Conservation (phyloP, 345 rosid genomes). For the Trapa incisa region DNA sequence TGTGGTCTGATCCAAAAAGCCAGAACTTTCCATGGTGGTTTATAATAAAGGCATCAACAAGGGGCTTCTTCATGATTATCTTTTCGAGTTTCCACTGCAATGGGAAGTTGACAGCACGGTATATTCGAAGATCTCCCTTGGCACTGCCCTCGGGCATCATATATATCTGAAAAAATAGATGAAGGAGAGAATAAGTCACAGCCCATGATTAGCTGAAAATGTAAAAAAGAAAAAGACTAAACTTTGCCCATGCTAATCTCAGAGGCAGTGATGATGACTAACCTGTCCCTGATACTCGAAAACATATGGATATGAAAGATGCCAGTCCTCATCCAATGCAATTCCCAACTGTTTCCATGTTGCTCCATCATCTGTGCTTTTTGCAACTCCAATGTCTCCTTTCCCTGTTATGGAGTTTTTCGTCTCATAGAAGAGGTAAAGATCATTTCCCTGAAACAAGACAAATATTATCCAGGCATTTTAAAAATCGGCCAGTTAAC, state of each 20-base stretch:
- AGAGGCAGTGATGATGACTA: slow-evolving; percentile 11
- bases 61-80: slow-evolving; percentile 56
- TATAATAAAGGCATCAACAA: slow-evolving; percentile 52
- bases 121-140: slow-evolving; percentile 65
- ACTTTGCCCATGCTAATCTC: not conserved
- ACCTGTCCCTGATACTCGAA: slow-evolving; percentile 67
- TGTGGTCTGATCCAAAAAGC: slow-evolving; percentile 87
- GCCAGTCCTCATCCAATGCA: slow-evolving; percentile 94
- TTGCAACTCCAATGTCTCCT: slow-evolving; percentile 92
- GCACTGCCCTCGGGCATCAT: slow-evolving; percentile 85
- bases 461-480: not conserved
- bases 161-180: slow-evolving; percentile 45
- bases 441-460: slow-evolving; percentile 44
- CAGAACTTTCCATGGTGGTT: slow-evolving; percentile 52
- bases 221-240: not conserved
- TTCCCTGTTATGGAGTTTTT: slow-evolving; percentile 70
- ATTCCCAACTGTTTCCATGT: slow-evolving; percentile 87
- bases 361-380: slow-evolving; percentile 72
- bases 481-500: not conserved
- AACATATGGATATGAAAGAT: slow-evolving; percentile 81
- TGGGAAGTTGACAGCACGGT: slow-evolving; percentile 70
- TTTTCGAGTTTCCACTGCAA: slow-evolving; percentile 65
- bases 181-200: slow-evolving; percentile 4
- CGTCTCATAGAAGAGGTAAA: slow-evolving; percentile 73
- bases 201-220: not conserved